Conservation (phyloP, 805 yeast species). For the Yarrowia phangngaensis region DNA sequence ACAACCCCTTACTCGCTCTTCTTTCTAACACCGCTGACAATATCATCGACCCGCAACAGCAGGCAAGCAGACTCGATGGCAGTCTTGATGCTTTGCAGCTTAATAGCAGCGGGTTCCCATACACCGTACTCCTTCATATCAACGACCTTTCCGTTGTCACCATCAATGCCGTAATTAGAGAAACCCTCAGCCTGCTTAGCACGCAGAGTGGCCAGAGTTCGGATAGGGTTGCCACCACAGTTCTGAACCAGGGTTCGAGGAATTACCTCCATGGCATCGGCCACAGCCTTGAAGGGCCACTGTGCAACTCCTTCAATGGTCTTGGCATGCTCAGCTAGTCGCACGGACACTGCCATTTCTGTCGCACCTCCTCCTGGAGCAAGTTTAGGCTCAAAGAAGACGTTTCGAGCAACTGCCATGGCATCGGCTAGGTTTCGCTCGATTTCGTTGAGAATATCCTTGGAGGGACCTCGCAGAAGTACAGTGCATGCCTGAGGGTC, state of each 20-base stretch:
- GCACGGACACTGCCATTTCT: conserved; percentile 95
- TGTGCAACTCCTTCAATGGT: conserved; percentile 90
- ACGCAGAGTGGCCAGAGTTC: conserved; percentile 82
- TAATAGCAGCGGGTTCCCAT: conserved; percentile 99
- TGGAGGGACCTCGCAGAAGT: conserved; percentile 90
- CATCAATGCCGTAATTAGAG: conserved; percentile 86
- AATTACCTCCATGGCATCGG: conserved; percentile 97
- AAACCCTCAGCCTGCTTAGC: conserved; percentile 94
- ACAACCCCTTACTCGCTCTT: conserved; percentile 30
- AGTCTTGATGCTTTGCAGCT: conserved; percentile 95
- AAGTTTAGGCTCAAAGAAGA: conserved; percentile 86
- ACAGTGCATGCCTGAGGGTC: conserved; percentile 93
- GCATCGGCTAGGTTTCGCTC: conserved; percentile 98
- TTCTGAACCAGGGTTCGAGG: conserved; percentile 97
- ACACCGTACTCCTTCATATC: conserved; percentile 95
- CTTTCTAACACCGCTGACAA: conserved; percentile 89
- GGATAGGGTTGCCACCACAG: conserved; percentile 95
- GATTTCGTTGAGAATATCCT: conserved; percentile 92
- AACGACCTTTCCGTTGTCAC: conserved; percentile 87
- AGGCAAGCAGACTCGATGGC: conserved; percentile 96
- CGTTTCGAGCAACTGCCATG: conserved; percentile 95
- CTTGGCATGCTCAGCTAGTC: conserved; percentile 84
- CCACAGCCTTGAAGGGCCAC: conserved; percentile 98
- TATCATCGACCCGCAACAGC: conserved; percentile 93
- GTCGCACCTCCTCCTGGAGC: conserved; percentile 99